Base-by-base conservation (phyloP, 2,329 filamentous ascomycete genomes). In the Sphaerostilbella broomeana region DNA sequence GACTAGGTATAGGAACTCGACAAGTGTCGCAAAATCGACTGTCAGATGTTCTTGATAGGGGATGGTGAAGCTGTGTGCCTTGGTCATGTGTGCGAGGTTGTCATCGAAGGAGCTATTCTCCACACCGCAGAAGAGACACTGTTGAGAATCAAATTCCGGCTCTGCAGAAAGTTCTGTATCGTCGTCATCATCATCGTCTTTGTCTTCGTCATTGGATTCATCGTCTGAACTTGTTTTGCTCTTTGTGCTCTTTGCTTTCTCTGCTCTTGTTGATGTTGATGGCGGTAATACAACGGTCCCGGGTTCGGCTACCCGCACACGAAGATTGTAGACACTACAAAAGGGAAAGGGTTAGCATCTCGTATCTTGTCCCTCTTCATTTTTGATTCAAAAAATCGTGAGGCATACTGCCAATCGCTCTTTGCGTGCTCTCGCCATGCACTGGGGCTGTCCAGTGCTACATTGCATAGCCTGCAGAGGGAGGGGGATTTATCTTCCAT, bases 51-150 rank as follows among this genome's bases (percentile, higher is more conserved):
- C 50, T 32, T 48, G 56, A 22, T 64, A 51, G 1, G 63, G 65
- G 11, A 75, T 51, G 28, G 62, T 60, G 20, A 77, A 61, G 35
- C 68, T 61, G 49, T 77, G 73, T 3, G 54, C 40, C 18, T 59
- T 59, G 25, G 60, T 61, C 73, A 77, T 77, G 53, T 77, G 73
- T 2, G 40, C 32, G 6, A 71, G 32, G 40, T 62, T 73, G 3
- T 55, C 47, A 4, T 60, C 47, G 3, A 72, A 57, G 8, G 46
- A 50, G 1, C 43, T 19, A 6, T 49, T 59, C 5, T 42, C 19
- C 1, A 45, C 30, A 4, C 51, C 48, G 52, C 70, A 73, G 50
- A 73, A 71, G 8, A 71, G 53, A 41, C 68, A 72, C 25, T 59
- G 50, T 9, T 48, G 48, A 0, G 56, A 44, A 10, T 44, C 38